Base-by-base conservation (phyloP, 73 alveolate genomes). In the Symbiodinium pilosum region DNA sequence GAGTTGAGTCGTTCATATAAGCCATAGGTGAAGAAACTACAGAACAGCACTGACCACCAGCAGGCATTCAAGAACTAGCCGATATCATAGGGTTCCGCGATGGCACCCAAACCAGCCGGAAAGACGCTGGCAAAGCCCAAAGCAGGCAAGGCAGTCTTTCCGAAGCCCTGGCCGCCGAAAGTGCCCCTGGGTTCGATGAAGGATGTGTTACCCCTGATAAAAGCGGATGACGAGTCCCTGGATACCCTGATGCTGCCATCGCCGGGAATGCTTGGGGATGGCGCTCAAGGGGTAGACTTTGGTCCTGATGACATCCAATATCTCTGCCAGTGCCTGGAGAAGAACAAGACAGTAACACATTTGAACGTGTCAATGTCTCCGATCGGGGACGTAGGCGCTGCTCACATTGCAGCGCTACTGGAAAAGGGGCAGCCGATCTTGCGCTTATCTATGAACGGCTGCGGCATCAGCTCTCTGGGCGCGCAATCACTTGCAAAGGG, bases 361-460 rank as follows among this genome's bases (percentile, higher is more conserved):
- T 39, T 89, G 51, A 89, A 89, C 47, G 87, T 28, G 14, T 89
- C 95, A 34, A 89, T 89, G 95, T 34, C 44, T 1, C 87, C 73
- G 87, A 64, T 89, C 21, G 95, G 95, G 43, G 95, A 89, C 38
- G 87, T 6, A 12, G 95, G 95, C 12, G 95, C 95, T 3, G 43
- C 14, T 7, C 87, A 68, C 26, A 34, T 89, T 40, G 86, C 95
- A 30, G 39, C 71, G 30, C 20, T 89, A 84, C 56, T 89, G 86
- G 86, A 77, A 16, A 77, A 40, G 30, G 40, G 52, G 14, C 16
- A 8, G 54, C 34, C 47, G 81, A 21, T 85, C 77, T 30, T 40
- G 69, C 85, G 94, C 43, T 44, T 89, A 18, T 89, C 95, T 38
- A 20, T 89, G 75, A 89, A 89, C 44, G 86, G 95, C 87, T 89